Conservation (phyloP, 202 grass and related monocot species). For the Musa balbisiana region DNA sequence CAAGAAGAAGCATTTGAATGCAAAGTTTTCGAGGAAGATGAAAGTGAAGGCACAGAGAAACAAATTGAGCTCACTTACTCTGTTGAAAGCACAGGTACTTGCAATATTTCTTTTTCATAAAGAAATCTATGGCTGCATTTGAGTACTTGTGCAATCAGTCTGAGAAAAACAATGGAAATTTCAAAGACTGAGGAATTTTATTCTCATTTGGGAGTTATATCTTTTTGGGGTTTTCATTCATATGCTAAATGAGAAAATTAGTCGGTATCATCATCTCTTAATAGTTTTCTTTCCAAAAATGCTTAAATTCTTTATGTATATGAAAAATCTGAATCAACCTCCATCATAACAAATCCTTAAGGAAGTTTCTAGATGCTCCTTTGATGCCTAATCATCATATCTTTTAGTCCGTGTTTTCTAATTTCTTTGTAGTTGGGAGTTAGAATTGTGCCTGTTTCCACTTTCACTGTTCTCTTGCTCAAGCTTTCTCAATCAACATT, state of each 20-base stretch:
- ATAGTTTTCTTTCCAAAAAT: no score
- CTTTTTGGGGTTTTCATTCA: neutral
- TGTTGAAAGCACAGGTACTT: slow-evolving; percentile 58
- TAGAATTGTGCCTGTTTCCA: neutral
- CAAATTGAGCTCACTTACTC: slow-evolving; percentile 37
- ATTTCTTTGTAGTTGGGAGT: neutral
- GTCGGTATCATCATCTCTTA: no score
- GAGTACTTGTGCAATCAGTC: neutral
- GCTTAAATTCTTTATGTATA: no score
- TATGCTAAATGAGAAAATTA: neutral
- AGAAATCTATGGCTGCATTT: neutral
- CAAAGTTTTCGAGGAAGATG: slow-evolving; percentile 44
- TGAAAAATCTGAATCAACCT: no score
- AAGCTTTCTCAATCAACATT: neutral
- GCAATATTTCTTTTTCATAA: neutral
- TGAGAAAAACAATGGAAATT: neutral
- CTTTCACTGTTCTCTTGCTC: neutral
- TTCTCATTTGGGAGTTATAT: neutral
- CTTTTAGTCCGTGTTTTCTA: neutral
- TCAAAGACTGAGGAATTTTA: neutral
- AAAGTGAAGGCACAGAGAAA: slow-evolving; percentile 51
- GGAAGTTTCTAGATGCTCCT: no score
- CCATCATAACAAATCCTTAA: no score
- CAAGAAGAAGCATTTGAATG: slow-evolving; percentile 26
- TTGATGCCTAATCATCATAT: neutral